Evolutionary conservation across 2,329 filamentous ascomycete genomes (phyloP).

Genomic region (Talaromyces sp.): DNA sequence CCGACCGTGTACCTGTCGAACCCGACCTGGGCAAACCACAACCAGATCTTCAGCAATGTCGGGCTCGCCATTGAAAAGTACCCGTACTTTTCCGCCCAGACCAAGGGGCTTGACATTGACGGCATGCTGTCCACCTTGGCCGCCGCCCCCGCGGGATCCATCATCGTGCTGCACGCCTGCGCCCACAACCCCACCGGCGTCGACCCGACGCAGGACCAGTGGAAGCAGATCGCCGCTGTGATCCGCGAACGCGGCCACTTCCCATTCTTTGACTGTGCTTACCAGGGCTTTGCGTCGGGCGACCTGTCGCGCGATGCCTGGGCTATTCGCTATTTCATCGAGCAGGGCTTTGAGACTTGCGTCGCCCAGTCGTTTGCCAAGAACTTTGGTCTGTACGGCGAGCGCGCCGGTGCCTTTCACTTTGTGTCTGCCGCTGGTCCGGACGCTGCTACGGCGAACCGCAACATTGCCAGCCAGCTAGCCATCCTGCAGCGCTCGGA

Average conservation of each 20-base stretch:
- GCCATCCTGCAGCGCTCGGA: slow-evolving; percentile 93
- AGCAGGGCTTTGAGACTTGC: slow-evolving; percentile 73
- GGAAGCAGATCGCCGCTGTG: slow-evolving; percentile 78
- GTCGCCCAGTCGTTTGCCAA: slow-evolving; percentile 60
- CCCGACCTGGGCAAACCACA: slow-evolving; percentile 98
- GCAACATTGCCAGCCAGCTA: slow-evolving; percentile 76
- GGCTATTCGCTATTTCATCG: slow-evolving; percentile 90
- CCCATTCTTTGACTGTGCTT: slow-evolving; percentile 97
- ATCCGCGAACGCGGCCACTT: slow-evolving; percentile 78
- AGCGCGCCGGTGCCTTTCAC: slow-evolving; percentile 95
- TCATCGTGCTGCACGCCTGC: slow-evolving; percentile 90
- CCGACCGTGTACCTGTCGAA: slow-evolving; percentile 82
- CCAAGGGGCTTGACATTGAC: slow-evolving; percentile 85
- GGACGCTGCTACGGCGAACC: slow-evolving; percentile 57
- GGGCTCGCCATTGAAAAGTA: slow-evolving; percentile 72
- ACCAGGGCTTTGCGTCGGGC: slow-evolving; percentile 95
- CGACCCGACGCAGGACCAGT: slow-evolving; percentile 89
- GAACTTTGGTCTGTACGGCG: slow-evolving; percentile 80
- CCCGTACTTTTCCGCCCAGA: slow-evolving; percentile 87
- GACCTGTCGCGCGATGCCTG: slow-evolving; percentile 78
- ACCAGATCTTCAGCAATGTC: slow-evolving; percentile 96
- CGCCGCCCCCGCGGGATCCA: slow-evolving; percentile 68
- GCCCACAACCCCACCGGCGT: slow-evolving; percentile 98
- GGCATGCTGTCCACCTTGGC: slow-evolving; percentile 73
- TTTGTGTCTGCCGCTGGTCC: slow-evolving; percentile 70